Conservation (phyloP, 495 filamentous ascomycete species). For the Penicillium diatomitis region DNA sequence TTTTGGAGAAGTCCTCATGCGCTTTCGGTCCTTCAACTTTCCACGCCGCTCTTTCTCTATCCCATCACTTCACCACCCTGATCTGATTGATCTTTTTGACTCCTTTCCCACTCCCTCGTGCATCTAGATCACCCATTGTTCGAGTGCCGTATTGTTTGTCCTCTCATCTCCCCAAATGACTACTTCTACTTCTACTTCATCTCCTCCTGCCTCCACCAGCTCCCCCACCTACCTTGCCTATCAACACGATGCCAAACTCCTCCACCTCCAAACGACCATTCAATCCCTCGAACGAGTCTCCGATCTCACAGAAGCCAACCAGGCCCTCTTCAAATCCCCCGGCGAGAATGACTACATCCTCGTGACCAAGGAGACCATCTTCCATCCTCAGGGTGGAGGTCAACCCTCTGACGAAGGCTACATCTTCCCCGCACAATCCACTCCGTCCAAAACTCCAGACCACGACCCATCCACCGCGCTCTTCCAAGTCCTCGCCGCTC, state of each 20-base stretch:
- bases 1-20: too few relatives aligned
- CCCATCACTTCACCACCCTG: too few relatives aligned
- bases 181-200: not conserved
- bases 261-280: slow-evolving; percentile 34
- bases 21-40: too few relatives aligned
- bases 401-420: slow-evolving; percentile 52
- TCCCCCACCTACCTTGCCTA: slow-evolving; percentile 42
- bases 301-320: slow-evolving; percentile 35
- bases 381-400: slow-evolving; percentile 58
- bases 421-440: slow-evolving; percentile 17
- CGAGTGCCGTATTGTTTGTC: too few relatives aligned
- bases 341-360: slow-evolving; percentile 39
- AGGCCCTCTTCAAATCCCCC: slow-evolving; percentile 27
- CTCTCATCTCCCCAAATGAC: too few relatives aligned
- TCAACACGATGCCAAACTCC: slow-evolving; percentile 45
- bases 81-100: too few relatives aligned
- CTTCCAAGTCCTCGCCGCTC: slow-evolving; percentile 23
- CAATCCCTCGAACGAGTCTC: slow-evolving; percentile 35
- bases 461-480: not conserved
- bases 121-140: too few relatives aligned
- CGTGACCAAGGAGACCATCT: slow-evolving; percentile 53
- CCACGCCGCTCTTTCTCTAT: too few relatives aligned
- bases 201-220: slow-evolving; percentile 1
- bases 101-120: too few relatives aligned
- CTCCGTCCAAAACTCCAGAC: slow-evolving; percentile 21